phyloP scores from a whole-genome alignment of 371 early-diverging fungal genomes.

The Funneliformis caledonium region DNA sequence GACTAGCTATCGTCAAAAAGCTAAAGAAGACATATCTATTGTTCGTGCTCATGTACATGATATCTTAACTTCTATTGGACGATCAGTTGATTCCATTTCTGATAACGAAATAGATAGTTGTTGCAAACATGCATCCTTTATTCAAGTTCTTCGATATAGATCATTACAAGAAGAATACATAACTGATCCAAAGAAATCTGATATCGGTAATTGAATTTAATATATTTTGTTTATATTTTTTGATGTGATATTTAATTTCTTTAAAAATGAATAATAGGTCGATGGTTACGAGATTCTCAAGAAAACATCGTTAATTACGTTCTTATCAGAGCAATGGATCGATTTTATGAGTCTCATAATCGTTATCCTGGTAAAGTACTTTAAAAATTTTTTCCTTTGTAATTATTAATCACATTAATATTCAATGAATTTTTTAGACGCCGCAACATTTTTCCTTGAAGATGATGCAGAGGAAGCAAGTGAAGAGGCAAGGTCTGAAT shows the following conservation, averaged over 20 bases:
- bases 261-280: constrained; percentile 46
- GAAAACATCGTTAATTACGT: constrained; percentile 67
- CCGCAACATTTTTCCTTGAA: constrained; percentile 20
- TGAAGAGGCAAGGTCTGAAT: constrained; percentile 11
- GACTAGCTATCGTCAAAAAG: constrained; percentile 78
- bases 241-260: neutral
- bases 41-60: constrained; percentile 59
- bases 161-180: constrained; percentile 61
- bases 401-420: neutral
- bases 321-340: constrained; percentile 74
- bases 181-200: constrained; percentile 49
- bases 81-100: constrained; percentile 60
- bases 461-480: constrained; percentile 13
- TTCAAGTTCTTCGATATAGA: constrained; percentile 71
- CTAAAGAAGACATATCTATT: constrained; percentile 68
- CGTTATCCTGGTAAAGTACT: constrained; percentile 60
- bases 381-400: constrained; percentile 34
- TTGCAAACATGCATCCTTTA: constrained; percentile 80
- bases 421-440: constrained; percentile 21
- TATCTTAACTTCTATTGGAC: constrained; percentile 55
- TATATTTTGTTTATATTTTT: neutral
- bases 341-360: constrained; percentile 61
- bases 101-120: constrained; percentile 76
- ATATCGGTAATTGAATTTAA: constrained; percentile 52
- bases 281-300: constrained; percentile 61